These are phyloP conservation scores for Trichoderma cornu-damae DNA, from an alignment of 2,329 filamentous ascomycete species.

Conservation along the genomic window DNA sequence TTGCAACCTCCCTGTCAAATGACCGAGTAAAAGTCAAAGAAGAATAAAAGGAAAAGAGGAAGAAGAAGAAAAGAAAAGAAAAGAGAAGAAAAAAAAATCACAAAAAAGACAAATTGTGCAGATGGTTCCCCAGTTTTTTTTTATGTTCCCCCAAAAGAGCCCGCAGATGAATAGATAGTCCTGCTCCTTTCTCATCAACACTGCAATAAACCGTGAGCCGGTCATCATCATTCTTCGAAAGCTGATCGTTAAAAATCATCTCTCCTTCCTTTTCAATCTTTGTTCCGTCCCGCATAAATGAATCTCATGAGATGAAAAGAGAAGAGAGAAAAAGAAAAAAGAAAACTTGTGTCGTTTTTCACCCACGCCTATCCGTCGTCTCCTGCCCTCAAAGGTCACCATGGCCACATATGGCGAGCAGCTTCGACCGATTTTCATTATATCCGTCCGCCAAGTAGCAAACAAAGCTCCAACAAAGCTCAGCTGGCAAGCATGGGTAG, in stretches of 20 bases:
- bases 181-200: background rate
- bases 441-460: background rate
- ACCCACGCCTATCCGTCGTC: background rate
- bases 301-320: conserved; percentile 10
- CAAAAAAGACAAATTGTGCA: conserved; percentile 22
- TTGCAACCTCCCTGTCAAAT: conserved; percentile 13
- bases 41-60: background rate
- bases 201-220: conserved; percentile 14
- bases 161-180: conserved; percentile 15
- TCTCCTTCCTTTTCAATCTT: conserved; percentile 19
- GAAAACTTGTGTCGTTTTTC: conserved; percentile 16
- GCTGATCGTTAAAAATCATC: conserved; percentile 18
- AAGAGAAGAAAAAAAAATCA: conserved; percentile 4
- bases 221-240: conserved; percentile 16
- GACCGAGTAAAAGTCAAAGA: background rate
- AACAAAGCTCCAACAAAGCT: background rate
- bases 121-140: conserved; percentile 27
- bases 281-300: conserved; percentile 6
- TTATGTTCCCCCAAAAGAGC: background rate
- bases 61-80: background rate
- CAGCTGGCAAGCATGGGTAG: background rate
- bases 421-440: background rate
- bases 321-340: no score
- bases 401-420: background rate
- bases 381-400: background rate